Evolutionary conservation across 2,329 filamentous ascomycete genomes (phyloP), one percentile per base, ranked within the genome.

Genomic region (Penicillium glabrum): DNA sequence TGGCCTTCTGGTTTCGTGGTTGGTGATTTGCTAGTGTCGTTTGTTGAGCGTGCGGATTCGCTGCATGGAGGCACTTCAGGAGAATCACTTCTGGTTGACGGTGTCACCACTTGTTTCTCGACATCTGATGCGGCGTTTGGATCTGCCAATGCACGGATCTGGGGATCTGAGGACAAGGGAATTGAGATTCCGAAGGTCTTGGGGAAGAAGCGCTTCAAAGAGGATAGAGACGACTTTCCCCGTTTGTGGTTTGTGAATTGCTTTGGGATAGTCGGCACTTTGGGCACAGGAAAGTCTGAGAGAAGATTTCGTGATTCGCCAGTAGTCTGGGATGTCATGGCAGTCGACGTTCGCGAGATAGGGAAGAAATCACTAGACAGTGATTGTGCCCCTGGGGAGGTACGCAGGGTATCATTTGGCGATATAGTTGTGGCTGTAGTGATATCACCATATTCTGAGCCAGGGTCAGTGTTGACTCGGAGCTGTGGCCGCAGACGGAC

Each of bases 111-210:
- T 39, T 71, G 68, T 55, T 71, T 69, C 47, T 70, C 69, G 26
- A 71, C 47, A 50, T 71, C 70, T 4, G 61, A 62, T 19, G 61
- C 62, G 10, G 60, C 41, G 29, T 62, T 67, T 13, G 68, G 64
- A 27, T 72, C 67, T 6, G 67, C 64, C 3, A 75, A 67, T 16
- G 72, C 72, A 0, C 67, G 67, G 33, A 75, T 75, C 39, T 75
- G 70, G 37, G 73, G 73, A 51, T 75, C 73, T 2, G 66, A 65
- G 29, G 72, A 75, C 23, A 75, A 53, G 41, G 72, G 69, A 6
- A 69, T 51, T 1, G 68, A 72, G 2, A 66, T 21, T 1, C 65
- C 61, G 19, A 72, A 67, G 3, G 64, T 48, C 27, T 69, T 75
- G 16, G 71, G 72, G 8, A 75, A 63, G 16, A 73, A 68, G 33